Conservation (phyloP, 768 basidiomycete species). For the Artomyces pyxidatus region DNA sequence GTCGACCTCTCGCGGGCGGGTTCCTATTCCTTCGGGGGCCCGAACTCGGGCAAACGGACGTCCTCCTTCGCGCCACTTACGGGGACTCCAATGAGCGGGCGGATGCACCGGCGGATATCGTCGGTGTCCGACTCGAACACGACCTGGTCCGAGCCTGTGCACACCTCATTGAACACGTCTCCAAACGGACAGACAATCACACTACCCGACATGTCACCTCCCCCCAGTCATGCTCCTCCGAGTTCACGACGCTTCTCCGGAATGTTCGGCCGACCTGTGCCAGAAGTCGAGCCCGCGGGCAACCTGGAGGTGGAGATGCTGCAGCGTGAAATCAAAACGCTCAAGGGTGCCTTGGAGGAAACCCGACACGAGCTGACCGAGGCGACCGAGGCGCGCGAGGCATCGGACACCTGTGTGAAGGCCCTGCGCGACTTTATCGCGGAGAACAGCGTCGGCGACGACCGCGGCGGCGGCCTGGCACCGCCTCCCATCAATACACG, state of each 20-base stretch:
- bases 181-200: slow-evolving; percentile 7
- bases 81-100: slow-evolving; percentile 39
- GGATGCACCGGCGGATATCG: slow-evolving; percentile 62
- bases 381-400: slow-evolving; percentile 76
- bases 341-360: slow-evolving; percentile 55
- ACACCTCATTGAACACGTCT: slow-evolving; percentile 24
- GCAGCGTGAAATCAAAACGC: slow-evolving; percentile 46
- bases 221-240: slow-evolving; percentile 17
- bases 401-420: slow-evolving; percentile 77
- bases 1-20: slow-evolving; percentile 51
- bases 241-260: slow-evolving; percentile 39
- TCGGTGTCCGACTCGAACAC: slow-evolving; percentile 53
- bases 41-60: slow-evolving; percentile 51
- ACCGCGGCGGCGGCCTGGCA: slow-evolving; percentile 15
- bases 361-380: slow-evolving; percentile 64
- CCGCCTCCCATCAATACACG: slow-evolving; percentile 1
- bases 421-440: slow-evolving; percentile 79
- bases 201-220: slow-evolving; percentile 17
- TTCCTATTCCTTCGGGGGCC: slow-evolving; percentile 29
- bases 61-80: slow-evolving; percentile 70
- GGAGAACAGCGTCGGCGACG: slow-evolving; percentile 55
- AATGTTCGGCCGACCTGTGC: slow-evolving; percentile 46
- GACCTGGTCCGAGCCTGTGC: slow-evolving; percentile 25
- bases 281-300: slow-evolving; percentile 24
- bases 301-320: slow-evolving; percentile 44